Percentiles rank a stretch among this genome's conserved stretches.
Evolutionary conservation across 2,329 filamentous ascomycete species (phyloP).

Genomic region (Colletotrichum orbiculare): DNA sequence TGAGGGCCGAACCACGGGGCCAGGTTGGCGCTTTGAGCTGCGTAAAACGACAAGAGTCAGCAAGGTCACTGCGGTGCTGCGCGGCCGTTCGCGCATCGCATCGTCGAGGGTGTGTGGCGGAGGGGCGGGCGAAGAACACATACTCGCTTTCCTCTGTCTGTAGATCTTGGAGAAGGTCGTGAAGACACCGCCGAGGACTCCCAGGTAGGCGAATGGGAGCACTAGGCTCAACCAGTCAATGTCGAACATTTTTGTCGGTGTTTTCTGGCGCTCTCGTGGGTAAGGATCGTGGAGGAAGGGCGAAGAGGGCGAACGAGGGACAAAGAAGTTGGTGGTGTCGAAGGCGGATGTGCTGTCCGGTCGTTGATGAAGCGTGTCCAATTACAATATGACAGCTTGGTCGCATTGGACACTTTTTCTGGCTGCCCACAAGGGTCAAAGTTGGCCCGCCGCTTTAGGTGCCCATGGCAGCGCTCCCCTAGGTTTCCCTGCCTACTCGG

Average conservation of each 20-base stretch:
- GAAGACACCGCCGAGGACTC: constrained; percentile 87
- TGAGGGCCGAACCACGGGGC: constrained; percentile 95
- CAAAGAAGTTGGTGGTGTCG: constrained; percentile 30
- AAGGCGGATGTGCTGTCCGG: constrained; percentile 14
- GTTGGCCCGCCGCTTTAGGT: constrained; percentile 31
- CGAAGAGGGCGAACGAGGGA: constrained; percentile 28
- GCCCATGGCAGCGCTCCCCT: not conserved
- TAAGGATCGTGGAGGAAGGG: constrained; percentile 32
- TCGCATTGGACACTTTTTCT: constrained; percentile 35
- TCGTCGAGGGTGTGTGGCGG: not conserved
- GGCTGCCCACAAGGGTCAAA: constrained; percentile 31
- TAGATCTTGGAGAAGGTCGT: constrained; percentile 94
- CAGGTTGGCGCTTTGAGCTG: constrained; percentile 83
- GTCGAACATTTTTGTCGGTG: constrained; percentile 55
- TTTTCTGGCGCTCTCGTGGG: constrained; percentile 12
- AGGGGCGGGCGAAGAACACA: constrained; percentile 44
- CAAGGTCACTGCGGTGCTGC: not conserved
- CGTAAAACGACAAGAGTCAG: constrained; percentile 34
- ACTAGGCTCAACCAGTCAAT: constrained; percentile 84
- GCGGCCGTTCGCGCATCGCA: not conserved
- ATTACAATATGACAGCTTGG: constrained; percentile 37
- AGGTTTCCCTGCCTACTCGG: not conserved
- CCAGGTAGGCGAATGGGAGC: constrained; percentile 89
- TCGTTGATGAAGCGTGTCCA: constrained; percentile 37
- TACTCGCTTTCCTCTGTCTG: constrained; percentile 88